Base-by-base conservation (phyloP, 352 stramenopile species). In the Phytophthora europaea region DNA sequence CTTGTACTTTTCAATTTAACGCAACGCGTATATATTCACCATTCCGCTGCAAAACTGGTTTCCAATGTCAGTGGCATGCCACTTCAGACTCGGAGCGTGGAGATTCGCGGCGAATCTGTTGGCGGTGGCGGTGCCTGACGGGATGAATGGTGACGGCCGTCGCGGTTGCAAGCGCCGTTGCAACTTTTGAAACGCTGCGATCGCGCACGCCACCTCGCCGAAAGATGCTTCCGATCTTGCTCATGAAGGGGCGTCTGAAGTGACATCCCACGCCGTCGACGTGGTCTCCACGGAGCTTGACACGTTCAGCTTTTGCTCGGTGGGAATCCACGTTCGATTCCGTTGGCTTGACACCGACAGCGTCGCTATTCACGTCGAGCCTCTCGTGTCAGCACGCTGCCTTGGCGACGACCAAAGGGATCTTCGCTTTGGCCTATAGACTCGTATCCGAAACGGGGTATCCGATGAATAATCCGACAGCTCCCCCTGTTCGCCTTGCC, bases 51-150 rank as follows among this genome's bases (percentile, higher is more conserved):
- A 36, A 57, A 36, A 57, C 51, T 57, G 23, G 51, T 36, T n/a
- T n/a, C 50, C 16, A 20, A 20, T 4, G 12, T 36, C 51, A 10
- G 20, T 53, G n/a, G 20, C 20, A 31, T 53, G 47, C 16, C 47
- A 31, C 10, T 31, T 10, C 10, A 31, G 47, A 18, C 47, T 26
- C 20, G 15, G n/a, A 18, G 47, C n/a, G 7, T 22, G 26, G 10
- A 70, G 68, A 70, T 73, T 73, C 50, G 36, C 20, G 18, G 6
- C 3, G 54, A 66, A 75, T 75, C 34, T 61, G 50, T 15, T 31
- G 13, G 16, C 28, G 9, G 48, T 28, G 43, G 60, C 36, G 33
- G 50, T 23, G 47, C 12, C 31, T 15, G 40, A 15, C 12, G 20
- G 18, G 47, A 53, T 53, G n/a, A 28, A 26, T 53, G 47, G 47